Evolutionary conservation across 2,329 filamentous ascomycete species (phyloP).

Genomic region (Macrophomina phaseolina): DNA sequence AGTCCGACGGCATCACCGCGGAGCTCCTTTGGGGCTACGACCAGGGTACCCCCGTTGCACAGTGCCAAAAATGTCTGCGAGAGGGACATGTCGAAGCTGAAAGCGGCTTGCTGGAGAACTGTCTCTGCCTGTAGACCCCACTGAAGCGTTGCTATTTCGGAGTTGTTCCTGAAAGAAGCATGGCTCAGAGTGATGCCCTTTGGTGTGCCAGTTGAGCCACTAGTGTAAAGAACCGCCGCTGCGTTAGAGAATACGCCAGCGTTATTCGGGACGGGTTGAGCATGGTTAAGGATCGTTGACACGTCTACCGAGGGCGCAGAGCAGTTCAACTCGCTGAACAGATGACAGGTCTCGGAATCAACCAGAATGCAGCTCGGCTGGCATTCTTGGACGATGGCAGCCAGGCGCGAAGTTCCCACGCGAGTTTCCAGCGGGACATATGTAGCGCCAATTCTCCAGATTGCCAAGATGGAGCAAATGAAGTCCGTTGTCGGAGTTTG

Average conservation of each 20-base stretch:
- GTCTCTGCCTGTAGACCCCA: constrained; percentile 46
- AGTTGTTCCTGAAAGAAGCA: constrained; percentile 39
- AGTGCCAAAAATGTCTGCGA: constrained; percentile 51
- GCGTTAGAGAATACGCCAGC: neutral
- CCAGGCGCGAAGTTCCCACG: constrained; percentile 24
- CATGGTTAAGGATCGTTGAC: neutral
- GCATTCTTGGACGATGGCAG: neutral
- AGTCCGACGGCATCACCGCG: constrained; percentile 46
- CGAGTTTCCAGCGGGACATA: constrained; percentile 33
- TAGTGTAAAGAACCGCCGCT: constrained; percentile 30
- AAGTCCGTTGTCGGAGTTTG: constrained; percentile 45
- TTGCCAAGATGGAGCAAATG: constrained; percentile 39
- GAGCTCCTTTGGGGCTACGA: constrained; percentile 39
- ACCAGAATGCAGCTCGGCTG: neutral
- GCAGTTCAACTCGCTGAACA: neutral
- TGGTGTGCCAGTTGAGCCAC: constrained; percentile 30
- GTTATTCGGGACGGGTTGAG: neutral
- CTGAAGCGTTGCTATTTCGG: constrained; percentile 31
- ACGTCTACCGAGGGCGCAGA: neutral
- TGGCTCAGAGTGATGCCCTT: constrained; percentile 46
- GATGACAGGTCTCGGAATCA: neutral
- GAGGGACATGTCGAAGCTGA: constrained; percentile 51
- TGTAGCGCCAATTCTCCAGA: constrained; percentile 28
- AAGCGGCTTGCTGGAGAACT: constrained; percentile 55
- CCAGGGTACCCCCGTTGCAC: constrained; percentile 47